Conservation (phyloP, 306 rosid species). For the Ammopiptanthus mongolicus region DNA sequence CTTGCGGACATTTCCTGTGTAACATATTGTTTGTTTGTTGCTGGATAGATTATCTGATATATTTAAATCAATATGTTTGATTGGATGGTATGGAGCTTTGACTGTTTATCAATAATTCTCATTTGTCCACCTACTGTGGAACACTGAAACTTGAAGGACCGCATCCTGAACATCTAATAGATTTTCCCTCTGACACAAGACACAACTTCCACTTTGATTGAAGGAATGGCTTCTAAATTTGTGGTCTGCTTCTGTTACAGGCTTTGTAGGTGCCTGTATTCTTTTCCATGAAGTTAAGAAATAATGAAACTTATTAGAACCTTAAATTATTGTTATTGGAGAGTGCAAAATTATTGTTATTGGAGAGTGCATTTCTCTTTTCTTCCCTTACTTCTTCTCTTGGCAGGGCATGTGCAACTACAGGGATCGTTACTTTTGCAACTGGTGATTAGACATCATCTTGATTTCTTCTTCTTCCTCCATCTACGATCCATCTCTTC, state of each 20-base stretch:
- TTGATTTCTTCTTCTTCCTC: no score
- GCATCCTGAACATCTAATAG: neutral
- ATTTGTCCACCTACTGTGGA: neutral
- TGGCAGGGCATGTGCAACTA: no score
- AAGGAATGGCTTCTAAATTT: neutral
- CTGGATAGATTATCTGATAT: neutral
- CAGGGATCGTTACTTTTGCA: no score
- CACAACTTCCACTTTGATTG: neutral
- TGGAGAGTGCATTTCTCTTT: no score
- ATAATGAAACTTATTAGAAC: no score
- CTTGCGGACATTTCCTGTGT: neutral
- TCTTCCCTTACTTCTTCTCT: no score
- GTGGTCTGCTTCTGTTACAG: neutral
- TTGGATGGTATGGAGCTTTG: neutral
- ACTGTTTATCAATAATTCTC: neutral
- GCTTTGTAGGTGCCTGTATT: neutral
- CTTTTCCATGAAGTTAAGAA: neutral
- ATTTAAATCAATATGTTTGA: neutral
- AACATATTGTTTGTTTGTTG: neutral
- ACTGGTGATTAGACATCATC: no score
- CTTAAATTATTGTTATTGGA: no score
- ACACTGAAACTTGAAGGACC: no score
- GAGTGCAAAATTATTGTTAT: no score
- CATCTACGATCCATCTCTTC: no score
- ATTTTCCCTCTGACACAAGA: neutral